phyloP scores from a whole-genome alignment of 2,329 filamentous ascomycete species.

The Elsinoe fawcettii region DNA sequence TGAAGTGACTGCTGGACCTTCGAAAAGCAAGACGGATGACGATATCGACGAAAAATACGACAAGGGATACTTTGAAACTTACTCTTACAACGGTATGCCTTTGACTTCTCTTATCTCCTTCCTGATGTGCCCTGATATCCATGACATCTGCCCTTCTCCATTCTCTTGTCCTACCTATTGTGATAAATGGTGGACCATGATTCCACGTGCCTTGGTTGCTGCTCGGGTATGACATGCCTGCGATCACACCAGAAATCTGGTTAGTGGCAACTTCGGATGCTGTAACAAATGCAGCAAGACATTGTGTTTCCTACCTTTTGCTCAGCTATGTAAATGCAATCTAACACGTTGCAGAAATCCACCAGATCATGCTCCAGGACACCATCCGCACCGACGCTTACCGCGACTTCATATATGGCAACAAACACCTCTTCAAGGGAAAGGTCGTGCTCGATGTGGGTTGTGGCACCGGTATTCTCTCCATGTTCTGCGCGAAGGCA shows the following conservation, averaged over 20 bases:
- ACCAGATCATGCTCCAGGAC: constrained; percentile 94
- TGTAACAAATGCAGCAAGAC: too few relatives aligned
- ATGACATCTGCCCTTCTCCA: too few relatives aligned
- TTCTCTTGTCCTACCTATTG: neutral
- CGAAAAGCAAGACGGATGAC: constrained; percentile 15
- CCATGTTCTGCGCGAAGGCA: constrained; percentile 89
- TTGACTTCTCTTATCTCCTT: too few relatives aligned
- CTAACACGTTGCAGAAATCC: constrained; percentile 57
- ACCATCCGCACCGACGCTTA: constrained; percentile 81
- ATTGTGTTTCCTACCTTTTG: too few relatives aligned
- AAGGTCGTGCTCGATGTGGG: constrained; percentile 89
- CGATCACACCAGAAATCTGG: too few relatives aligned
- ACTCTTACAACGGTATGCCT: constrained; percentile 21
- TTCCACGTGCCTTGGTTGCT: too few relatives aligned
- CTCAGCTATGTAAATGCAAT: too few relatives aligned
- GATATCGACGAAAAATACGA: constrained; percentile 21
- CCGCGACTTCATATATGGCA: constrained; percentile 87
- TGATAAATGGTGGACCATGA: neutral
- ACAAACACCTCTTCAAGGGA: constrained; percentile 77
- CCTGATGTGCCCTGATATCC: too few relatives aligned
- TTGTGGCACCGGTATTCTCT: constrained; percentile 74
- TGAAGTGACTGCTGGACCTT: neutral
- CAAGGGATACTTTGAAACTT: constrained; percentile 23
- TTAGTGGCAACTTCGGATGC: too few relatives aligned
- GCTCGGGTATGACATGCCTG: neutral